Percentiles rank a stretch among this genome's conserved stretches.
Evolutionary conservation across 345 rosid genomes (phyloP).

Genomic region (Gossypium stocksii): DNA sequence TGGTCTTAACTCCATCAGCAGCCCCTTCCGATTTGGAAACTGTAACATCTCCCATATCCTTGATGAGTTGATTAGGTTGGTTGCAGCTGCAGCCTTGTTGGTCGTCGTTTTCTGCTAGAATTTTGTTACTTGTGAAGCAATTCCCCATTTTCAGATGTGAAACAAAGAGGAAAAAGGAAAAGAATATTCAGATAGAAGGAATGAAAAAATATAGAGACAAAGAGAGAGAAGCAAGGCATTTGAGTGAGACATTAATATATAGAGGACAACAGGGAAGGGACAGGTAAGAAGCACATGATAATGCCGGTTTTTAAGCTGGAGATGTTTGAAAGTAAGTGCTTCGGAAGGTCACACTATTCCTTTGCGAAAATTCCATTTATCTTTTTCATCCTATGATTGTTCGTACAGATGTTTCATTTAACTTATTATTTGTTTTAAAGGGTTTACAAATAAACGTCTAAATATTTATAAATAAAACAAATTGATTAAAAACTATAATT

Average conservation of each 20-base stretch:
- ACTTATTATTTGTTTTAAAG: neutral
- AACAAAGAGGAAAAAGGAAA: neutral
- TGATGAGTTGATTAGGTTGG: neutral
- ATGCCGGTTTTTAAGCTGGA: slow-evolving; percentile 51
- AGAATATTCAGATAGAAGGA: neutral
- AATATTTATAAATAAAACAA: no score
- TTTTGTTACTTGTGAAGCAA: slow-evolving; percentile 22
- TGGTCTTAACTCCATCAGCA: neutral
- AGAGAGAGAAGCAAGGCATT: neutral
- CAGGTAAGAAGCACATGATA: slow-evolving; percentile 39
- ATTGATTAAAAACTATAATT: no score
- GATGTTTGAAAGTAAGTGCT: slow-evolving; percentile 18
- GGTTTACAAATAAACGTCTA: no score
- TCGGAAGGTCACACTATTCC: slow-evolving; percentile 13
- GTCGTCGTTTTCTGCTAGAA: slow-evolving; percentile 8
- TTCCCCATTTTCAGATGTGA: slow-evolving; percentile 34
- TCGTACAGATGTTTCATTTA: neutral
- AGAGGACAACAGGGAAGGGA: neutral
- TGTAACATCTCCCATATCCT: neutral
- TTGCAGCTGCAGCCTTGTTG: neutral
- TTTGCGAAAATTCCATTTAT: neutral
- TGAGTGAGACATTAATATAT: slow-evolving; percentile 12
- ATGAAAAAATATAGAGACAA: slow-evolving; percentile 13
- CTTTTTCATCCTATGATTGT: neutral
- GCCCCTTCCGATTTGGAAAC: neutral